phyloP scores from a whole-genome alignment of 2,329 filamentous ascomycete species.

The Calonectria pseudoreteaudii region DNA sequence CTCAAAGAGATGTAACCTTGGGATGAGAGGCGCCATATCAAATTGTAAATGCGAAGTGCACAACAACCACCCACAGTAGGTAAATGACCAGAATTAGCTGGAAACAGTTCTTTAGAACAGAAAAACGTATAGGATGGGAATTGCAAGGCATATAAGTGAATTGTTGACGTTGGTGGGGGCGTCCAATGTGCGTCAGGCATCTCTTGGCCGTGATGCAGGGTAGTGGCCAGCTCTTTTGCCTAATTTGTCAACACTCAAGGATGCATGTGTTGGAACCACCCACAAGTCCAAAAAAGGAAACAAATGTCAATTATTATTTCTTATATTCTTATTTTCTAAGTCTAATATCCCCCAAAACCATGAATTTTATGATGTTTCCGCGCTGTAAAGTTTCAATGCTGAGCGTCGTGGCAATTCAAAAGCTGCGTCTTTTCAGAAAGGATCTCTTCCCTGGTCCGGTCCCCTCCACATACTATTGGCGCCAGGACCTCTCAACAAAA shows the following conservation, averaged over 20 bases:
- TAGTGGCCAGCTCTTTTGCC: constrained; percentile 5
- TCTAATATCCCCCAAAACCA: neutral
- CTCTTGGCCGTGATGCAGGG: neutral
- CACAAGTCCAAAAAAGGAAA: neutral
- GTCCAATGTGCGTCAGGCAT: neutral
- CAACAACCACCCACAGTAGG: neutral
- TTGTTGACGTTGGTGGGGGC: neutral
- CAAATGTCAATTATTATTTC: neutral
- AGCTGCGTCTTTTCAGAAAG: neutral
- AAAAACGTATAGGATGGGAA: neutral
- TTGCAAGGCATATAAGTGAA: neutral
- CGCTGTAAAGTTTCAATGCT: neutral
- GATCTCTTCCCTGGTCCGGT: neutral
- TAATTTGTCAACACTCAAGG: neutral
- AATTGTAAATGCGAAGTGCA: neutral
- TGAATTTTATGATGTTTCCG: neutral
- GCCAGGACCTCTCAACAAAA: constrained; percentile 18
- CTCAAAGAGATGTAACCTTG: constrained; percentile 74
- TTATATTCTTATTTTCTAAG: neutral
- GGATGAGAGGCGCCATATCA: constrained; percentile 62
- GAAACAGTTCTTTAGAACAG: neutral
- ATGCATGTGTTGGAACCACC: neutral
- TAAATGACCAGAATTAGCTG: neutral
- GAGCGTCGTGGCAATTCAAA: neutral
- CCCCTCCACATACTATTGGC: neutral